Base-by-base conservation (phyloP, 1,284 basidiomycete genomes). In the Leucoagaricus sp. region DNA sequence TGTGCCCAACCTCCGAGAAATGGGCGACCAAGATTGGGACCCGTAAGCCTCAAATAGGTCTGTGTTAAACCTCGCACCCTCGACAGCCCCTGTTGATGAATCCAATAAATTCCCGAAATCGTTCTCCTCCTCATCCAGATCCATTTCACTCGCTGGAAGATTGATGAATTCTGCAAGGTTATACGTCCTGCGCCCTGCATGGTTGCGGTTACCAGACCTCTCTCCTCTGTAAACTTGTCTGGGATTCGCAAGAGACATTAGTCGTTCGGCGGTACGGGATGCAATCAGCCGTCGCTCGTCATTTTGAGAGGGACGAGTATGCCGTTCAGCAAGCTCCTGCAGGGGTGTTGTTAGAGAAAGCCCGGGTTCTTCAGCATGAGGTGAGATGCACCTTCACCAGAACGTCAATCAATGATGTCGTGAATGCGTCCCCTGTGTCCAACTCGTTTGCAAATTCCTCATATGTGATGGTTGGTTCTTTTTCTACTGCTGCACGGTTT, bases 261-360 rank as follows among this genome's bases (percentile, higher is more conserved):
- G 71, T 57, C 77, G 79, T 64, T 81, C 81, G 4, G 82, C 82
- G 0, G 89, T 89, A 38, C 78, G 76, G 49, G 86, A 82, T 19
- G 84, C 80, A 51, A 91, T 84, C 47, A 85, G 75, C 49, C 80
- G 77, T 49, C 82, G 81, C 68, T 89, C 86, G 23, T 71, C 59
- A 46, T 69, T 76, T 38, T 56, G 54, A 28, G 26, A 50, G 17
- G 77, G 72, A 21, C 87, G 80, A 40, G 73, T 76, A 23, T 80
- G 79, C 49, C 89, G 81, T 60, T 89, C 87, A 4, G 88, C 85
- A 38, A 89, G 65, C 78, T 91, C 89, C 89, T 90, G 49, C 46
- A 23, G 10, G 17, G 21, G 15, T 21, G 15, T 46, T 48, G 17
- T 34, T 28, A 46, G 44, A 50, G 29, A n/a, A 17, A 12, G 45